Evolutionary conservation across 2,329 filamentous ascomycete genomes (phyloP), one percentile per base, ranked within the genome.

Genomic region (Epichloe typhina): DNA sequence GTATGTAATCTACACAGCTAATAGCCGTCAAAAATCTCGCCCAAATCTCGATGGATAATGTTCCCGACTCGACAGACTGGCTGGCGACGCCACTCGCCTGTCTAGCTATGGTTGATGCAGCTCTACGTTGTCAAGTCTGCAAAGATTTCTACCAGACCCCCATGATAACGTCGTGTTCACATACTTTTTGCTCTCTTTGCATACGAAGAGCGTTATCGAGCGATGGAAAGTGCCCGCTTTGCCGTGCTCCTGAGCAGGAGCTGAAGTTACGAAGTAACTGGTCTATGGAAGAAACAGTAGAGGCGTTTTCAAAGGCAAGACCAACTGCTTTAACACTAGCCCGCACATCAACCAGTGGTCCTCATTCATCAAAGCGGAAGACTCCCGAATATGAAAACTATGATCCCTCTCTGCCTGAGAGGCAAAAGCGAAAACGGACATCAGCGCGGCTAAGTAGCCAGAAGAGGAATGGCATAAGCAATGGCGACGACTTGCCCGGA

Each of bases 61-160:
- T 91, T 41, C 69, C 84, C 47, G 87, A 93, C 68, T 83, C 86
- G n/a, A 90, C 87, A 49, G 88, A 94, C 70, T 94, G 88, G 88
- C 73, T 89, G 5, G 61, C 72, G 11, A 94, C 88, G 12, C 76
- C 82, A 2, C 72, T 94, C 1, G 69, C 79, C 15, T 71, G 72
- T 13, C 77, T 94, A 50, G 74, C 81, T 46, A 71, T 78, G 13
- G 79, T 98, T 55, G 93, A 98, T 62, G 82, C 85, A 53, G 82
- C 89, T 3, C 75, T 98, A 19, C 87, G 93, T 59, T 98, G 93
- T 69, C 88, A 97, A 67, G 86, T 98, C 53, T 98, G 93, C 79
- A 97, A 97, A 65, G 94, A 98, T 66, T 95, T 97, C 69, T 97
- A 87, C 71, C 82, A 82, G 54, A 95, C 89, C 93, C 93, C 93